Conservation (phyloP, 306 rosid species). For the Cucumis sativus region Cucumber_9930_V3 NC_026660.2:4243501-4244000, state of each 20-base stretch:
- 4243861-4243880: neutral
- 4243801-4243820: neutral
- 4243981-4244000: neutral
- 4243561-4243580: slow-evolving; percentile 49
- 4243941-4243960: neutral
- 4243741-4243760: slow-evolving; percentile 82
- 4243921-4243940: neutral
- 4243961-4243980: neutral
- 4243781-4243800: neutral
- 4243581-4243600: slow-evolving; percentile 23
- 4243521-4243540: neutral
- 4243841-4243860: neutral
- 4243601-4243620: slow-evolving; percentile 6
- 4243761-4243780: slow-evolving; percentile 57
- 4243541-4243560: slow-evolving; percentile 40
- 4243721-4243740: slow-evolving; percentile 61
- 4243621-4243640: neutral
- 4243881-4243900: neutral
- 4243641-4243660: neutral
- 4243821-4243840: neutral
- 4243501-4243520: neutral
- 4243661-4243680: neutral
- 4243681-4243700: slow-evolving; percentile 28
- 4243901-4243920: neutral
- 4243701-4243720: slow-evolving; percentile 68